Evolutionary conservation across 768 basidiomycete genomes (phyloP).

Genomic region (Suillus hirtellus): DNA sequence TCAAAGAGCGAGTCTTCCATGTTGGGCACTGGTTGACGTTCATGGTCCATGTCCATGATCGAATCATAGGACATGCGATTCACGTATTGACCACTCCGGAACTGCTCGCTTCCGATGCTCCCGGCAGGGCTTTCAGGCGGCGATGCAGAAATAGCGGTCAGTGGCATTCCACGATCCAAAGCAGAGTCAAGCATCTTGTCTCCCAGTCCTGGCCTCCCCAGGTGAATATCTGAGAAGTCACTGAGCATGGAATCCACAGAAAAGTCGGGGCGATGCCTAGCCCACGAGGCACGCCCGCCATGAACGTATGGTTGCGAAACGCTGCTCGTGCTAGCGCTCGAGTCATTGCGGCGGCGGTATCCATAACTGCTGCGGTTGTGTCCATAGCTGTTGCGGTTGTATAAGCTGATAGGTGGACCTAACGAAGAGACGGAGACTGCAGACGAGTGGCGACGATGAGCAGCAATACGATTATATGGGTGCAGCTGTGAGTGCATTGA

Average conservation of each 20-base stretch:
- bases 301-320: conserved; percentile 56
- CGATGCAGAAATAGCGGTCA: conserved; percentile 66
- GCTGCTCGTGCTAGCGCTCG: conserved; percentile 58
- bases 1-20: conserved; percentile 62
- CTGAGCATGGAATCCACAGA: conserved; percentile 70
- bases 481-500: conserved; percentile 30
- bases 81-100: conserved; percentile 21
- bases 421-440: conserved; percentile 52
- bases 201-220: conserved; percentile 72
- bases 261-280: conserved; percentile 52
- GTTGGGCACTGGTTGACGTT: conserved; percentile 29
- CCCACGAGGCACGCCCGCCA: conserved; percentile 61
- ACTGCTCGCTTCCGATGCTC: conserved; percentile 17
- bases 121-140: conserved; percentile 47
- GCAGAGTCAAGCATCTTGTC: conserved; percentile 85
- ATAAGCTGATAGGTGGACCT: conserved; percentile 70
- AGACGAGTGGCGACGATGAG: conserved; percentile 65
- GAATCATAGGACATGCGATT: conserved; percentile 60
- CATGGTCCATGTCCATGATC: conserved; percentile 54
- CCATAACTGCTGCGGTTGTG: conserved; percentile 61
- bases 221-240: conserved; percentile 55
- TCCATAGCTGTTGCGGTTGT: conserved; percentile 59
- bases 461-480: conserved; percentile 38
- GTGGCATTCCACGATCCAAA: conserved; percentile 50
- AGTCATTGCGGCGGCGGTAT: conserved; percentile 56